Evolutionary conservation across 805 yeast species (phyloP).

Genomic region (Candida stauntonica): DNA sequence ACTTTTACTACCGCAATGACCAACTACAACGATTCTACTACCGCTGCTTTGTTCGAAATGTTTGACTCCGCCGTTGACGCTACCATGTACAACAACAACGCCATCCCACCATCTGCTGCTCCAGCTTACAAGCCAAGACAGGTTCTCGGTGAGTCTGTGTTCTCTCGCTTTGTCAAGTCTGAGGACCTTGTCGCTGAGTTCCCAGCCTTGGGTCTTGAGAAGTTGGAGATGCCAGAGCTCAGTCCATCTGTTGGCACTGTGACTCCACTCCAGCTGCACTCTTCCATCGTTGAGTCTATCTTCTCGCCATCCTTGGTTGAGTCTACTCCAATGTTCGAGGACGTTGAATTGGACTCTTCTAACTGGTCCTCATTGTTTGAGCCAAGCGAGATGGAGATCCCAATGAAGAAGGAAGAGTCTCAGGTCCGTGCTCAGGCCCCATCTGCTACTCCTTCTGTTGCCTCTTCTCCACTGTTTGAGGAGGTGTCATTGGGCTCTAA

Average conservation of each 20-base stretch:
- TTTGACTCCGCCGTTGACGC: conserved; percentile 23
- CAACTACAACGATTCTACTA: conserved; percentile 7
- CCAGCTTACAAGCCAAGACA: conserved; percentile 20
- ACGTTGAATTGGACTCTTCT: conserved; percentile 31
- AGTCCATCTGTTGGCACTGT: conserved; percentile 30
- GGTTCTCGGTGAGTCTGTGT: conserved; percentile 28
- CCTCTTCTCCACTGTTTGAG: conserved; percentile 9
- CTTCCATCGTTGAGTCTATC: conserved; percentile 60
- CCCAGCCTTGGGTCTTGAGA: conserved; percentile 20
- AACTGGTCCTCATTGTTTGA: conserved; percentile 65
- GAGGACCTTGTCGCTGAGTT: conserved; percentile 17
- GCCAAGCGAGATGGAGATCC: conserved; percentile 27
- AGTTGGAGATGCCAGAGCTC: conserved; percentile 22
- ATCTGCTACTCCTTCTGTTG: conserved; percentile 1
- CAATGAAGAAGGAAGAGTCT: conserved; percentile 6
- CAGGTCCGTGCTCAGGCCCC: conserved; percentile 12
- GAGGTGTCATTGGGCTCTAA: conserved; percentile 7
- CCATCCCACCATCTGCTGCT: neutral
- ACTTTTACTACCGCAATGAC: conserved; percentile 4
- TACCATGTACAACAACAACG: conserved; percentile 9
- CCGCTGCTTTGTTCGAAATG: conserved; percentile 25
- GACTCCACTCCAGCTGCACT: conserved; percentile 50
- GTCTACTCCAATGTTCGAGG: conserved; percentile 61
- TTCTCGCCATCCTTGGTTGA: conserved; percentile 37
- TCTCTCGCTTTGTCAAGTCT: conserved; percentile 23